Evolutionary conservation across 2,329 filamentous ascomycete species (phyloP), one percentile per base, ranked within the genome.

Genomic region (Sporothrix globosa): DNA sequence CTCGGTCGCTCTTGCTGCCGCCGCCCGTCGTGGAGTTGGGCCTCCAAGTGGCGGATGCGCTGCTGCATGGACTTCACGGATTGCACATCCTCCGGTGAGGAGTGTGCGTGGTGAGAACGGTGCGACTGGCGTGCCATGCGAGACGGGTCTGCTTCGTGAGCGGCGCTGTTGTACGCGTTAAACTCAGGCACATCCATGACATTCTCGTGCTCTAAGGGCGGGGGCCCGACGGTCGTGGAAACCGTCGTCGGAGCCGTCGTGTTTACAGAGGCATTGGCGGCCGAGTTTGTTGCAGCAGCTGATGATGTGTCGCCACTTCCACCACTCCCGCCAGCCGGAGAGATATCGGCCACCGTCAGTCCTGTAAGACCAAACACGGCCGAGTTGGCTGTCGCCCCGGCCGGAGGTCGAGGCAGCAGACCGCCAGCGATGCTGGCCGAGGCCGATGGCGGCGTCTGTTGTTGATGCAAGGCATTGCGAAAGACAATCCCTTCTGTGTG

Each of bases 21-120:
- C 5, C 69, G 27, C 50, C 44, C 21, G 13, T 27, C 60, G 17
- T 52, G 39, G 41, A 71, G 60, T 46, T 69, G 60, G 39, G 14
- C 52, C 53, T 71, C 70, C n/a, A 71, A 44, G 30, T 60, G 50
- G 17, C 67, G 70, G 67, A 71, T 71, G 30, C 54, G 67, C 17
- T 48, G 44, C 11, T 34, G 39, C 58, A 71, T 41, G 6, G 68
- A 34, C 63, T 27, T 54, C 39, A 44, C 48, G 6, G 68, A 46
- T 48, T 27, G 63, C 39, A 44, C 48, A 14, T 46, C 39, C 5
- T 30, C 27, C 11, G 48, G 65, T 4, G 65, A 52, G 3, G 2
- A n/a, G n/a, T 58, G 14, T 17, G 30, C 19, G n/a, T n/a, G 54
- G 54, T n/a, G 17, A 21, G 54, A n/a, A 7, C 7, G 13, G 53